Evolutionary conservation across 192 early-diverging fungal species (phyloP), one percentile per base, ranked within the genome.

Genomic region (Rhizoclosmatium sp.): DNA sequence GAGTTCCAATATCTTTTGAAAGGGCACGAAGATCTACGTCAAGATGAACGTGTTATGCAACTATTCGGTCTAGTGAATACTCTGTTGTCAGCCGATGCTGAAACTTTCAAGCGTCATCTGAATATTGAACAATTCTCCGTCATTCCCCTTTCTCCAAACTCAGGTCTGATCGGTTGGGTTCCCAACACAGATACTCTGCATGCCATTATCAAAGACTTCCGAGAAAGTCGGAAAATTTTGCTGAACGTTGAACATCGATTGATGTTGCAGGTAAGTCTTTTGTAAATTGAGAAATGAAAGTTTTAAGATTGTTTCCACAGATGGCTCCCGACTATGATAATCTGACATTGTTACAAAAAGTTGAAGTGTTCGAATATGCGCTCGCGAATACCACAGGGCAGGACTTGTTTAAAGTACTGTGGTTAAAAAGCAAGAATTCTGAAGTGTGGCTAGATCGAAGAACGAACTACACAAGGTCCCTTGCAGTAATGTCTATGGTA

Each of bases 41-140:
- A 98, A 82, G 98, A 99, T 80, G 98, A 99, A 86, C 93, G 98
- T 61, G 97, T 96, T 12, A 99, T 99, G 97, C 97, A 99, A 83
- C 80, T 98, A 47, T 99, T 99, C 88, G 96, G 95, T 16, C 90
- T 99, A 40, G 94, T 99, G 51, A 99, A 98, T 82, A 96, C 95
- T 3, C 79, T 98, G 39, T 88, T 99, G 0, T 85, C 84, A 3
- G 85, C 85, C 3, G 95, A 98, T 80, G 79, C 93, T 0, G 94
- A 97, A 71, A 97, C 96, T 0, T 93, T 96, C 80, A 94, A 94
- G 71, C 85, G 96, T 19, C 96, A 97, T 82, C 85, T 99, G 21
- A 92, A 89, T 46, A 99, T 99, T 56, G 92, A 95, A 72, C 86
- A 93, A 31, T 98, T 93, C 84, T 91, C 97, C 19, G 96, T 94